Evolutionary conservation across 768 basidiomycete genomes (phyloP), one percentile per base, ranked within the genome.

Genomic region (Boletus bicolor): DNA sequence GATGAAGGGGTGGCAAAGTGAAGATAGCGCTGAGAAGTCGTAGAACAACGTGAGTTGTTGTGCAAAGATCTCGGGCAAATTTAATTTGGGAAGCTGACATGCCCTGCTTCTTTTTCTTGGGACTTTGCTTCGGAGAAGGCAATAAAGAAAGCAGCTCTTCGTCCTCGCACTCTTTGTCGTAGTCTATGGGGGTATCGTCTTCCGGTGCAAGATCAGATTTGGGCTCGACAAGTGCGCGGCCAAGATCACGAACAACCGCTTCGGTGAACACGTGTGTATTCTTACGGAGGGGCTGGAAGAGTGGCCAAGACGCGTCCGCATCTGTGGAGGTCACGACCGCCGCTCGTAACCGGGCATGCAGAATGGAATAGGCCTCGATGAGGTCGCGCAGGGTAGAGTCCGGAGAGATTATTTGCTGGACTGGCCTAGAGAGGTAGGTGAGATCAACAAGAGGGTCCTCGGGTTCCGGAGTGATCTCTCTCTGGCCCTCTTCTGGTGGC

Each of bases 401-500:
- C 1, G 70, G 60, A 11, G 78, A 74, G 26, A 88, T 69, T 51
- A 93, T 85, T 47, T 75, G 79, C 3, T 78, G 69, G 3, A 93
- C 79, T 3, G 90, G 85, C 28, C 78, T 74, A n/a, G 77, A 77
- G 32, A 93, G 80, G 66, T 90, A 93, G 19, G 71, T 69, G 12
- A 84, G 71, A 63, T 90, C 77, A 7, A 76, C 76, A 17, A 90
- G 76, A 11, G 89, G 87, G 62, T 85, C 82, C 2, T 73, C 71
- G 3, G 91, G 91, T 63, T 90, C 90, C n/a, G 91, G 91, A 0
- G 91, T 92, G 14, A 76, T 70, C 54, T 89, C 84, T 53, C 89
- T 81, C 49, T 73, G 69, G 26, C 70, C 72, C 47, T 78, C 74
- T n/a, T 81, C 75, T 4, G 76, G 56, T 4, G 68, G 64, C 1